phyloP scores from a whole-genome alignment of 2,329 filamentous ascomycete species.

The Ophiostoma fasciatum region DNA sequence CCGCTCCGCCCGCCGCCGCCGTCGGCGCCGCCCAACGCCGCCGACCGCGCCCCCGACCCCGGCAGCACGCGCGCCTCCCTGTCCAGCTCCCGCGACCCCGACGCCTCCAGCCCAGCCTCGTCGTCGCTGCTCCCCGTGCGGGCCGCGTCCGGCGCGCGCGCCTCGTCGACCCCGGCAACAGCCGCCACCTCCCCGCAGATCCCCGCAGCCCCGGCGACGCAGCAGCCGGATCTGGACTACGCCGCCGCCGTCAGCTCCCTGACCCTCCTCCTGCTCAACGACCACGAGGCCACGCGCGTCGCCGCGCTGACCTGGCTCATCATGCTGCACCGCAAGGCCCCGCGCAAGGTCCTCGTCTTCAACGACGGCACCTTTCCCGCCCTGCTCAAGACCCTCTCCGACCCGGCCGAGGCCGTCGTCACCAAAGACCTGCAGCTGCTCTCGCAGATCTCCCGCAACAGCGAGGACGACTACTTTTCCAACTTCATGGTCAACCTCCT shows the following conservation, averaged over 20 bases:
- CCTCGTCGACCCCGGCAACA: conserved; percentile 12
- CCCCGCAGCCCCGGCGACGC: conserved; percentile 18
- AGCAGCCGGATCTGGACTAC: conserved; percentile 73
- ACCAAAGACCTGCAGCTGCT: conserved; percentile 86
- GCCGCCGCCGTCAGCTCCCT: conserved; percentile 86
- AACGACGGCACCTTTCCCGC: conserved; percentile 97
- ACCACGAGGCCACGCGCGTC: conserved; percentile 89
- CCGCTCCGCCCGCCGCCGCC: not conserved
- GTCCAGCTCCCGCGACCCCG: conserved; percentile 38
- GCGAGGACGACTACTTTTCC: conserved; percentile 92
- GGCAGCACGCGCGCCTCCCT: conserved; percentile 36
- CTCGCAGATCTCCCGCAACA: conserved; percentile 91
- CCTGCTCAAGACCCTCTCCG: conserved; percentile 86
- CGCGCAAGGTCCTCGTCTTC: conserved; percentile 81
- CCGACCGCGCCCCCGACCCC: too few species aligned
- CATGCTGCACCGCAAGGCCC: conserved; percentile 93
- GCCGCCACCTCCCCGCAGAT: conserved; percentile 20
- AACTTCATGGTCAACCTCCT: conserved; percentile 97
- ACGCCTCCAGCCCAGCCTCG: conserved; percentile 36
- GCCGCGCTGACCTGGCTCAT: conserved; percentile 92
- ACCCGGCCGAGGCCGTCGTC: conserved; percentile 89
- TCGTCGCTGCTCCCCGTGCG: conserved; percentile 3
- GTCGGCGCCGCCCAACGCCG: too few species aligned
- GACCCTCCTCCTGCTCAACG: conserved; percentile 86
- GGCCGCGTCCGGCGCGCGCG: conserved; percentile 22